Base-by-base conservation (phyloP, 1,284 basidiomycete genomes). In the Trichosporon sp. region DNA sequence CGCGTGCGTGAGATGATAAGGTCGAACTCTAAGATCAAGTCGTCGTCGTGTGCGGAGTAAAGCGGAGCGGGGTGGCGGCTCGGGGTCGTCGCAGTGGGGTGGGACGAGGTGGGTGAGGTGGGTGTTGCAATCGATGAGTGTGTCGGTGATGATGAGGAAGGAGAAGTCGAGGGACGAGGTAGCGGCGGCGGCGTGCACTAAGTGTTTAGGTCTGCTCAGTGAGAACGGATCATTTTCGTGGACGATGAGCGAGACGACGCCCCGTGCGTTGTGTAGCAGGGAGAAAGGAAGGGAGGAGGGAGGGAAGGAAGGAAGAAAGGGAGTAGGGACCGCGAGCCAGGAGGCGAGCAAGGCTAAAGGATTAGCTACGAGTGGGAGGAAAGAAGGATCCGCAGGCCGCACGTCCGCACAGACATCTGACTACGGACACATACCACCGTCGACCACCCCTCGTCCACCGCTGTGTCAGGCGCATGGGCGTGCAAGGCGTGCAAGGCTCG, bases 131-230 rank as follows among this genome's bases (percentile, higher is more conserved):
- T 54, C 34, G 49, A 29, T 29, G 25, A 16, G 25, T 29, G 49
- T 54, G 25, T 52, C 25, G 25, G 25, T 29, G 49, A 54, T 54
- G 49, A 3, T 29, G 49, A 27, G 25, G 49, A n/a, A n/a, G 11
- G 25, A 29, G 25, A 54, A 54, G 49, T 31, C 21, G 49, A 4
- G 49, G n/a, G 25, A n/a, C 16, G 49, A 29, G 25, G 19, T 29
- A 54, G 46, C 46, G 46, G 46, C 46, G 46, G 46, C 23, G 25
- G 25, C 14, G 40, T 54, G 49, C 49, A 54, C n/a, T n/a, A n/a
- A n/a, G 49, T 54, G 49, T 54, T 54, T 54, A 54, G 49, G n/a
- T n/a, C n/a, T n/a, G n/a, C 27, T 54, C 49, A 54, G 49, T 54
- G 49, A 54, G 49, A 54, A 54, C 49, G 49, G 49, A 21, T 16